Base-by-base conservation (phyloP, 768 basidiomycete species). In the Phylloporus scabripes region DNA sequence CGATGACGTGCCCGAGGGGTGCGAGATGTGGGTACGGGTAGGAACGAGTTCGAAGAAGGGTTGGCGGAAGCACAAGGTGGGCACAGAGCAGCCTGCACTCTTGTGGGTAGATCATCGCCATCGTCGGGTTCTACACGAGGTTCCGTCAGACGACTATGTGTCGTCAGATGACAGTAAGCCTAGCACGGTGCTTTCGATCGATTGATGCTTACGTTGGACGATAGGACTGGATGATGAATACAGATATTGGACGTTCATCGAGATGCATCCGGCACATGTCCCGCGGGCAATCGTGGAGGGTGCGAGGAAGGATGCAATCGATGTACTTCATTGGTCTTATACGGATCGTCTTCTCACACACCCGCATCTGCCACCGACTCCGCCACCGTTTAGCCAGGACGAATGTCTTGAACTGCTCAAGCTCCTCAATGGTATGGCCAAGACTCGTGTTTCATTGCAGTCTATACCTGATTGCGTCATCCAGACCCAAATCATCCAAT, bases 221-320 rank as follows among this genome's bases (percentile, higher is more conserved):
- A 46, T 53, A 90, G 89, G 78, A 40, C 70, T 87, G 18, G 86
- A 90, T 48, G 74, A 81, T 58, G 85, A 88, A 60, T 87, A 85
- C 56, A 74, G 84, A 47, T 92, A 89, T 60, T 92, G 90, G 90
- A 70, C 79, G 6, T 92, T 83, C 60, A 76, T 92, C 68, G 85
- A 89, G 63, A 68, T 77, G 29, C 87, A 91, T 56, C 89, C 89
- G 0, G 85, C 85, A 0, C 89, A 92, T 62, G 70, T 73, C 7
- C 60, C 74, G 0, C 57, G 33, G n/a, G 57, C n/a, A 28, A 70
- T 91, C 23, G 77, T 83, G 7, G 58, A 67, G 7, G 74, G 72
- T 37, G 82, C 83, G 9, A 75, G 75, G 42, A 66, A 71, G 0
- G 88, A 92, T 55, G 89, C 89, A 1, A 72, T 85, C 59, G 85